Evolutionary conservation across 179 eudicot genomes (phyloP).

Genomic region (Amaranthus tricolor): DNA sequence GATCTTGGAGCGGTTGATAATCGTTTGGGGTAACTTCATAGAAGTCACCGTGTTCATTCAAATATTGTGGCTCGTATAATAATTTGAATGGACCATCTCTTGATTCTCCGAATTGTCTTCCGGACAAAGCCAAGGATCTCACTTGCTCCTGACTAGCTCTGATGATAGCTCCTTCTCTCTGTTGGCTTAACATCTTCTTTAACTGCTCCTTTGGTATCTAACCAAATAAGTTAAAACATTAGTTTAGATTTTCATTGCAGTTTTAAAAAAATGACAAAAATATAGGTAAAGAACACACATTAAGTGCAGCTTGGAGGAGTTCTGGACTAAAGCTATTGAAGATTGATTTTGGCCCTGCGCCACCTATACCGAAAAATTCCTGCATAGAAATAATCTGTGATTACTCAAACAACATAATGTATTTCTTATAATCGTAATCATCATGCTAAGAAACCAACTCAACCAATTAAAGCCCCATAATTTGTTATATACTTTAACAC

Average conservation of each 20-base stretch:
- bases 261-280: background rate
- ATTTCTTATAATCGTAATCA: too few species aligned
- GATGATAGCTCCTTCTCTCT: slow-evolving; percentile 26
- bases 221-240: background rate
- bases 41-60: slow-evolving; percentile 30
- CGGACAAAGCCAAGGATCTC: slow-evolving; percentile 18
- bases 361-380: slow-evolving; percentile 29
- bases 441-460: too few species aligned
- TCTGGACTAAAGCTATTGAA: slow-evolving; percentile 29
- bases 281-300: slow-evolving; percentile 18
- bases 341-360: slow-evolving; percentile 19
- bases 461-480: too few species aligned
- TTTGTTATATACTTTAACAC: too few species aligned
- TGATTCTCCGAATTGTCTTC: slow-evolving; percentile 19
- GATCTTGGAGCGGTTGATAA: slow-evolving; percentile 24
- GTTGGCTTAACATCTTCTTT: slow-evolving; percentile 22
- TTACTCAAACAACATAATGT: too few species aligned
- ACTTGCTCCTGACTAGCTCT: slow-evolving; percentile 31
- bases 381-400: slow-evolving; percentile 3
- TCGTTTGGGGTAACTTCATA: slow-evolving; percentile 22
- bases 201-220: slow-evolving; percentile 27
- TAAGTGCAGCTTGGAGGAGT: slow-evolving; percentile 33
- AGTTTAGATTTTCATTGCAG: background rate
- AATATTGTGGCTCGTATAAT: slow-evolving; percentile 13
- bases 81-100: slow-evolving; percentile 14